These are phyloP conservation scores for Limnanthes douglasii DNA, from an alignment of 345 rosid species.

Conservation along the genomic window DNA sequence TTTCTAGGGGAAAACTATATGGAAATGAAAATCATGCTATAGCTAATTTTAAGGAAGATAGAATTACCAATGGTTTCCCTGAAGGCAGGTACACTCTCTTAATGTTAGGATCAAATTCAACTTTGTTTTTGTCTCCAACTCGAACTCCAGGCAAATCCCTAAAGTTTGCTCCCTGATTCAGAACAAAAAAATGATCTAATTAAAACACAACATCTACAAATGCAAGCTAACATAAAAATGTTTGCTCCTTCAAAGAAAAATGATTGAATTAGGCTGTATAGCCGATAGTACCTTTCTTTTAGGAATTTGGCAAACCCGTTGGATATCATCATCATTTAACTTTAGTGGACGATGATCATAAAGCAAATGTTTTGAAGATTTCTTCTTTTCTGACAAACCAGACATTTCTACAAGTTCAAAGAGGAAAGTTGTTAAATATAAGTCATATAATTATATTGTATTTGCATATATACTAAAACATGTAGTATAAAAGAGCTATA, in stretches of 20 bases:
- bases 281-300: slow-evolving; percentile 12
- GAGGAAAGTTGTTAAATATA: background rate
- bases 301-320: slow-evolving; percentile 12
- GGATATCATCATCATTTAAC: slow-evolving; percentile 6
- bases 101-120: slow-evolving; percentile 26
- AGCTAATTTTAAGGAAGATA: background rate
- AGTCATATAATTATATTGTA: too few species aligned
- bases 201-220: too few species aligned
- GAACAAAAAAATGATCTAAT: background rate
- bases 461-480: background rate
- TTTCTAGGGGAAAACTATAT: background rate
- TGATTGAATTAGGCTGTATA: too few species aligned
- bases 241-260: too few species aligned
- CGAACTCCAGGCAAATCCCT: slow-evolving; percentile 49
- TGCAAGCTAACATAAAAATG: too few species aligned
- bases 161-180: slow-evolving; percentile 40
- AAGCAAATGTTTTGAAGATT: slow-evolving; percentile 1
- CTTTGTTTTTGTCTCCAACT: slow-evolving; percentile 25
- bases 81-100: slow-evolving; percentile 20
- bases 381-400: background rate
- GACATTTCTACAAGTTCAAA: slow-evolving; percentile 13
- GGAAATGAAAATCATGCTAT: background rate
- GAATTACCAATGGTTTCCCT: slow-evolving; percentile 33
- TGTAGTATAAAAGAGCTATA: background rate
- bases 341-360: slow-evolving; percentile 13